Evolutionary conservation across 208 protist species (phyloP).

Genomic region (Porcisia deanei): DNA sequence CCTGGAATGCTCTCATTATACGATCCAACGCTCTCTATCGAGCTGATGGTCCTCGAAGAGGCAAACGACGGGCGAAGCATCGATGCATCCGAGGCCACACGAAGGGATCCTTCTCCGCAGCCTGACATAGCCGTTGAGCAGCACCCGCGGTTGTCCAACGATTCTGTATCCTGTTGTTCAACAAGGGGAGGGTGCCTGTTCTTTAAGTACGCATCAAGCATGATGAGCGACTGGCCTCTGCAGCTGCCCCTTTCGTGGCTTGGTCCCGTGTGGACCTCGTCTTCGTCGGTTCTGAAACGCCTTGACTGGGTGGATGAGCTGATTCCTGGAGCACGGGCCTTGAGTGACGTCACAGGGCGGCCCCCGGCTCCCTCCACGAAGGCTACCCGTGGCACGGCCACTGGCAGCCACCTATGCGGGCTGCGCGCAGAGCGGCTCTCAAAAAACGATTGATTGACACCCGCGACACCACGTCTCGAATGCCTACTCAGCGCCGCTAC

Average conservation of each 20-base stretch:
- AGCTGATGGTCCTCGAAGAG: not conserved
- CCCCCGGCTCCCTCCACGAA: constrained; percentile 26
- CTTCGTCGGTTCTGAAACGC: too few relatives aligned
- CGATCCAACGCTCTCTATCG: too few relatives aligned
- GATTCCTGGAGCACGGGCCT: not conserved
- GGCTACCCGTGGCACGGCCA: constrained; percentile 8
- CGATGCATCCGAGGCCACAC: constrained; percentile 12
- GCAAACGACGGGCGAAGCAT: constrained; percentile 4
- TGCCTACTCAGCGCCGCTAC: too few relatives aligned
- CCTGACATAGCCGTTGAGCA: not conserved
- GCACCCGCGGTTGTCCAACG: not conserved
- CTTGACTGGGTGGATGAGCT: not conserved
- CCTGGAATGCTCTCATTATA: too few relatives aligned
- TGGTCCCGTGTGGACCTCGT: too few relatives aligned
- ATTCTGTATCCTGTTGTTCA: not conserved
- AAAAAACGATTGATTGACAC: too few relatives aligned
- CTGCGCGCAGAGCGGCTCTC: not conserved
- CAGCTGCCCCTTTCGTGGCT: not conserved
- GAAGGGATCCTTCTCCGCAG: constrained; percentile 5
- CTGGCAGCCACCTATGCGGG: constrained; percentile 6
- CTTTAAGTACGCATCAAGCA: constrained; percentile 14
- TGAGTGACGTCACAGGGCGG: constrained; percentile 16
- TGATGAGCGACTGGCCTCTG: not conserved
- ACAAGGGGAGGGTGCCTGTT: not conserved
- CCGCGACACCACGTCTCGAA: too few relatives aligned